These are phyloP conservation scores for Bassia scoparia DNA, from an alignment of 148 eudicot genomes.

Conservation along the genomic window DNA sequence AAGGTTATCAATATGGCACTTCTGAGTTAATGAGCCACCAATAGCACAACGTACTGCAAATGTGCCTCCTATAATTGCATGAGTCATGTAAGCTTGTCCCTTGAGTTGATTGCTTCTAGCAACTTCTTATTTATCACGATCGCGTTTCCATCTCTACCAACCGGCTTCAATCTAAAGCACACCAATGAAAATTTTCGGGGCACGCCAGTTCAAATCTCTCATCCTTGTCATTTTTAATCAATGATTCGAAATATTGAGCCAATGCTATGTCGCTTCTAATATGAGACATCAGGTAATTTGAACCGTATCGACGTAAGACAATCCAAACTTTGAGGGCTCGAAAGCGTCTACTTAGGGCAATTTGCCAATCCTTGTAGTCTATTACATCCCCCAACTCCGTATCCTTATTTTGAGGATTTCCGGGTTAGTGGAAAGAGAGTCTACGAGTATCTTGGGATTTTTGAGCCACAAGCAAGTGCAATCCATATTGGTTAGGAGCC, in stretches of 20 bases:
- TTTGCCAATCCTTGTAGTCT: conserved; percentile 55
- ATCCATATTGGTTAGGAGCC: conserved; percentile 43
- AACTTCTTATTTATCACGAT: conserved; percentile 28
- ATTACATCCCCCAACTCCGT: conserved; percentile 32
- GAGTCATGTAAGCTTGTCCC: conserved; percentile 48
- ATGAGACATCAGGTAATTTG: conserved; percentile 33
- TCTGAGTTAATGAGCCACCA: conserved; percentile 43
- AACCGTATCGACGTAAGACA: conserved; percentile 39
- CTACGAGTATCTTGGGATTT: conserved; percentile 25
- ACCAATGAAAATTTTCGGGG: conserved; percentile 37
- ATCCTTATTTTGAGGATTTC: conserved; percentile 38
- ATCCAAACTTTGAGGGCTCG: conserved; percentile 42
- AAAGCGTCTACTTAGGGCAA: conserved; percentile 41
- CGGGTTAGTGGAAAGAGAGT: conserved; percentile 36
- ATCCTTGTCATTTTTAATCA: conserved; percentile 22
- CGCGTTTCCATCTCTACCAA: background rate
- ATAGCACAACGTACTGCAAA: conserved; percentile 42
- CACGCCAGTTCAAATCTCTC: conserved; percentile 39
- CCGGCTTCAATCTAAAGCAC: conserved; percentile 34
- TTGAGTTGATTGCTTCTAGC: conserved; percentile 42
- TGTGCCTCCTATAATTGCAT: conserved; percentile 29
- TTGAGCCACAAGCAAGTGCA: conserved; percentile 49
- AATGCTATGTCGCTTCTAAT: conserved; percentile 38
- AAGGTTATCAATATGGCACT: conserved; percentile 32
- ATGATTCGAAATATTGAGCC: conserved; percentile 36